phyloP scores from a whole-genome alignment of 2,329 filamentous ascomycete genomes.

The Cladosporium sp. region DNA sequence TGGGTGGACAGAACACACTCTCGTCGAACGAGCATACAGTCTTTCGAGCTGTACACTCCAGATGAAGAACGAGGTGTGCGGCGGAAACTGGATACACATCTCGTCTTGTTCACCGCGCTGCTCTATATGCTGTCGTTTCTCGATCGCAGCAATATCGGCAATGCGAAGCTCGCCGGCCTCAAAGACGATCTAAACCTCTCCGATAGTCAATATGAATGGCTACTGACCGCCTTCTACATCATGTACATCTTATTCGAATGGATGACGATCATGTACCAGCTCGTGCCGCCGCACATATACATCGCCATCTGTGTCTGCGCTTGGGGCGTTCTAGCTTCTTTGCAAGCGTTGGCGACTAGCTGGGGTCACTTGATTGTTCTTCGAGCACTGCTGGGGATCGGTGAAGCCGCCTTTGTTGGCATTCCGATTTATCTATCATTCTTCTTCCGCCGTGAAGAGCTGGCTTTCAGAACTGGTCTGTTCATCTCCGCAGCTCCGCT shows the following conservation, averaged over 20 bases:
- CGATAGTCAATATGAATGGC: conserved; percentile 56
- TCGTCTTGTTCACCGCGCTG: conserved; percentile 77
- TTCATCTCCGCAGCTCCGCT: conserved; percentile 73
- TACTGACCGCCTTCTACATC: conserved; percentile 60
- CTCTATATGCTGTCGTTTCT: conserved; percentile 83
- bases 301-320: conserved; percentile 62
- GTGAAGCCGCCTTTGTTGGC: conserved; percentile 61
- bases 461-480: conserved; percentile 79
- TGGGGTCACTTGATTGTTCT: conserved; percentile 59
- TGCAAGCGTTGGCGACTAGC: conserved; percentile 53
- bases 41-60: conserved; percentile 52
- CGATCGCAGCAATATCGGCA: conserved; percentile 58
- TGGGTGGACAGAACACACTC: conserved; percentile 3
- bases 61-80: conserved; percentile 56
- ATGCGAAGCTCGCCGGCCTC: conserved; percentile 59
- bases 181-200: conserved; percentile 51
- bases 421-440: conserved; percentile 62
- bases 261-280: conserved; percentile 57
- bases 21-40: conserved; percentile 30
- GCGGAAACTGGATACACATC: conserved; percentile 68
- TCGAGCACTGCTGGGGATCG: conserved; percentile 52
- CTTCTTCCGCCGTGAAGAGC: conserved; percentile 63
- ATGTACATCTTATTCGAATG: conserved; percentile 63
- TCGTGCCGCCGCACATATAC: conserved; percentile 59
- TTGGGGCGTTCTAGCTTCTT: conserved; percentile 75